Percentiles rank a stretch among this genome's conserved stretches.
phyloP scores from a whole-genome alignment of 192 early-diverging fungal genomes.

The Phycomyces nitens region DNA sequence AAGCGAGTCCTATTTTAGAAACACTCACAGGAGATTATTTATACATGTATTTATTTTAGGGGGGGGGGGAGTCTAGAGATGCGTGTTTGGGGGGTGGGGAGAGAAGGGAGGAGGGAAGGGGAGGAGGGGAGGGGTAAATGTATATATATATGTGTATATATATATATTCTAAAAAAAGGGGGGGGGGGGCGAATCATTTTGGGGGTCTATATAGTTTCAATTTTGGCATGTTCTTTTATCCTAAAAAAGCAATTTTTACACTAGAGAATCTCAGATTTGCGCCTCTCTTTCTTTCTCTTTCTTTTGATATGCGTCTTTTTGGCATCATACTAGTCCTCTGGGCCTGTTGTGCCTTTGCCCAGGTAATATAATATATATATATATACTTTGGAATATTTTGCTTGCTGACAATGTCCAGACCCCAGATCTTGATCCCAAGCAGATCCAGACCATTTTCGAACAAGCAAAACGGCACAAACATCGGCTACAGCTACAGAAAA shows the following conservation, averaged over 20 bases:
- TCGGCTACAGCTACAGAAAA: slow-evolving; percentile 3
- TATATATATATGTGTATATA: no score
- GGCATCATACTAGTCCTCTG: no score
- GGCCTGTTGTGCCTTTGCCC: not conserved
- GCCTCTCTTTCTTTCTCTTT: no score
- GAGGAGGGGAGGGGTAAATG: not conserved
- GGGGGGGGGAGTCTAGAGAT: not conserved
- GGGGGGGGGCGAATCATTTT: not conserved
- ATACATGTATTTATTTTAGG: not conserved
- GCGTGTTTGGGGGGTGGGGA: not conserved
- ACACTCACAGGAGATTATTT: not conserved
- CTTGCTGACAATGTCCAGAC: not conserved
- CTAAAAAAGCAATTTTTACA: not conserved
- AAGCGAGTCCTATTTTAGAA: no score
- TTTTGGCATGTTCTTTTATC: not conserved
- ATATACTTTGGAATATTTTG: no score
- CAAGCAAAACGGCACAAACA: slow-evolving; percentile 6
- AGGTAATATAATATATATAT: not conserved
- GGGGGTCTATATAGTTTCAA: not conserved
- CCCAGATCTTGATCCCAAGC: not conserved
- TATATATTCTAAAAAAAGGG: no score
- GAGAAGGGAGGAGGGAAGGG: not conserved
- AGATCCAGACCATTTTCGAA: slow-evolving; percentile 2
- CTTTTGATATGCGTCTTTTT: no score
- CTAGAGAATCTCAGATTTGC: not conserved